phyloP scores from a whole-genome alignment of 345 rosid genomes.

The Limnanthes douglasii region DNA sequence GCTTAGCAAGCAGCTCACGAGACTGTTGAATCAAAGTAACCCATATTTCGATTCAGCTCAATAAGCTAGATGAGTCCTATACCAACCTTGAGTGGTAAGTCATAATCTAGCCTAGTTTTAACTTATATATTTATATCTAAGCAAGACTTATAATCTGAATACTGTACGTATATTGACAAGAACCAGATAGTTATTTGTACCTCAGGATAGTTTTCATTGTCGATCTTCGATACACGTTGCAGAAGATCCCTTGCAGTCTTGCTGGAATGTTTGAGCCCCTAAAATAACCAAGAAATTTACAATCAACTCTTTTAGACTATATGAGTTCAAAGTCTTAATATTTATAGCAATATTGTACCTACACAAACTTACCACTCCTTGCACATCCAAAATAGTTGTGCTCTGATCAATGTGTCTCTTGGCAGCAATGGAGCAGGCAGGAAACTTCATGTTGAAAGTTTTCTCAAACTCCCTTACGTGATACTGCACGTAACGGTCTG shows the following conservation, averaged over 20 bases:
- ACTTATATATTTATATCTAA: too few species aligned
- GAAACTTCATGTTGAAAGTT: slow-evolving; percentile 57
- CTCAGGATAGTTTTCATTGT: slow-evolving; percentile 83
- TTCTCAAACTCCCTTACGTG: slow-evolving; percentile 84
- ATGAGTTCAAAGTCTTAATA: too few species aligned
- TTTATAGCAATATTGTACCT: too few species aligned
- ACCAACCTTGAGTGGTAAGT: too few species aligned
- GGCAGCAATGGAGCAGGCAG: slow-evolving; percentile 64
- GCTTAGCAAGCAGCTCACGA: too few species aligned
- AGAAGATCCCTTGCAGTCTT: slow-evolving; percentile 80
- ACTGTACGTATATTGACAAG: background rate
- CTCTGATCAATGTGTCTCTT: slow-evolving; percentile 76
- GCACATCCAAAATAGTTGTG: slow-evolving; percentile 85
- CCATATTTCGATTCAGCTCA: too few species aligned
- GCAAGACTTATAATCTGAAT: too few species aligned
- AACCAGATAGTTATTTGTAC: slow-evolving; percentile 18
- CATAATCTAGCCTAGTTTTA: too few species aligned
- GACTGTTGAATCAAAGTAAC: too few species aligned
- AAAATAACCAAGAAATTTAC: slow-evolving; percentile 1
- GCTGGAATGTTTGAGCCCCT: slow-evolving; percentile 68
- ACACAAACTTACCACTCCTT: slow-evolving; percentile 87
- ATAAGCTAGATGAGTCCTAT: too few species aligned
- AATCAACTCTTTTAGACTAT: too few species aligned
- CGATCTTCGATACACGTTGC: slow-evolving; percentile 51
- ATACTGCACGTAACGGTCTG: slow-evolving; percentile 69